Evolutionary conservation across 2,329 filamentous ascomycete genomes (phyloP).

Genomic region (Esteya vermicola): DNA sequence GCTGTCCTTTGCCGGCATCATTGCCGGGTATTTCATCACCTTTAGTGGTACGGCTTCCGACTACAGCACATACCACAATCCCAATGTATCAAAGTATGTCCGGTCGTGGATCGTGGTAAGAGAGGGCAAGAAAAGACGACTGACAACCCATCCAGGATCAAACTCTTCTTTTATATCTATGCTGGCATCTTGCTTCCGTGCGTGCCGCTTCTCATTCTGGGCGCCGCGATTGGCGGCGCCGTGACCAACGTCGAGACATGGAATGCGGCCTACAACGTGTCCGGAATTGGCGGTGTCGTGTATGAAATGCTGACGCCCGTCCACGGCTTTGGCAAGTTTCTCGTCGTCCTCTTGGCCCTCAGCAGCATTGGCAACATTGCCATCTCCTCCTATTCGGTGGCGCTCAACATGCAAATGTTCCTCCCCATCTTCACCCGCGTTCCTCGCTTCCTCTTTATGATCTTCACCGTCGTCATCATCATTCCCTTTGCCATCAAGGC

Average conservation of each 20-base stretch:
- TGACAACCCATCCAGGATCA: slow-evolving; percentile 14
- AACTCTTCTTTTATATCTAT: slow-evolving; percentile 35
- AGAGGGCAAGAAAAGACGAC: too few species aligned
- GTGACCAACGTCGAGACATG: slow-evolving; percentile 27
- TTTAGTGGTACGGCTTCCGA: slow-evolving; percentile 43
- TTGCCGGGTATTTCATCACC: slow-evolving; percentile 38
- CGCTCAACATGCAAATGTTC: slow-evolving; percentile 35
- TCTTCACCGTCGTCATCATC: slow-evolving; percentile 42
- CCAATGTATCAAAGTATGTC: slow-evolving; percentile 24
- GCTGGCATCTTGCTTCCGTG: slow-evolving; percentile 34
- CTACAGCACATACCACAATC: slow-evolving; percentile 41
- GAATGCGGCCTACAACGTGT: slow-evolving; percentile 24
- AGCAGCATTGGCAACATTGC: slow-evolving; percentile 29
- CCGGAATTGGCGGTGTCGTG: slow-evolving; percentile 30
- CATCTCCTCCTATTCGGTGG: slow-evolving; percentile 23
- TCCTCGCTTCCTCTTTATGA: slow-evolving; percentile 41
- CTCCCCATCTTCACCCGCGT: slow-evolving; percentile 39
- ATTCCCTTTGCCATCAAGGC: slow-evolving; percentile 44
- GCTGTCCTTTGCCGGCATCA: slow-evolving; percentile 29
- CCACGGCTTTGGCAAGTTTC: slow-evolving; percentile 30
- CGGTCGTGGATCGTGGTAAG: too few species aligned
- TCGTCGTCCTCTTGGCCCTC: slow-evolving; percentile 30
- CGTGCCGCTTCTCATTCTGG: slow-evolving; percentile 31
- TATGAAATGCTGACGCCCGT: slow-evolving; percentile 30
- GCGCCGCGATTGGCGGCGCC: slow-evolving; percentile 36